These are phyloP conservation scores for Polytrichum formosum DNA, from an alignment of 225 moss, liverwort and hornwort species.

Conservation along the genomic window DNA sequence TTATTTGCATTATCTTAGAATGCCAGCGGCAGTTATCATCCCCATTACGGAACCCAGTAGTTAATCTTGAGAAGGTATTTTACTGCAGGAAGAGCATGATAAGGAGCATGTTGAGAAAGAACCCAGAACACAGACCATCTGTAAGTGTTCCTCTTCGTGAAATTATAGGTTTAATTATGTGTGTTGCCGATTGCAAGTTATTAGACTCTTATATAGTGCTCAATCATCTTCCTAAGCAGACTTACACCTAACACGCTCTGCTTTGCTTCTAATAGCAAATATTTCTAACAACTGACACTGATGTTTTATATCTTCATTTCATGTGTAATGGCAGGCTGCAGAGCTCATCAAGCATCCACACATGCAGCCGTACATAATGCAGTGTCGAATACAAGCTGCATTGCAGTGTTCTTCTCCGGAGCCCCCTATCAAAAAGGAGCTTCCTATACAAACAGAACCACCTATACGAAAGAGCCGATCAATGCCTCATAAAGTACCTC, in stretches of 20 bases:
- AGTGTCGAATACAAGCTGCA: constrained; percentile 88
- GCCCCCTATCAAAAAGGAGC: constrained; percentile 39
- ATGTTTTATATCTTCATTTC: neutral
- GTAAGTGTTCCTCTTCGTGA: constrained; percentile 36
- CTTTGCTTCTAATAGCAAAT: no score
- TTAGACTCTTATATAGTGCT: no score
- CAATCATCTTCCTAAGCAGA: no score
- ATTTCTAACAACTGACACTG: no score
- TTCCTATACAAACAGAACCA: constrained; percentile 29
- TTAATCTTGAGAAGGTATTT: neutral
- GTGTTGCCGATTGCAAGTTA: no score
- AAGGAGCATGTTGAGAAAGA: constrained; percentile 95
- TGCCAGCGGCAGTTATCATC: no score
- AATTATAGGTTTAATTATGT: no score
- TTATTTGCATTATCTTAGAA: no score
- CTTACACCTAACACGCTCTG: no score
- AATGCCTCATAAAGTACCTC: constrained; percentile 29
- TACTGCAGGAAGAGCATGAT: constrained; percentile 94
- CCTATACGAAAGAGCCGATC: constrained; percentile 46
- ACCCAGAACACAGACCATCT: constrained; percentile 91
- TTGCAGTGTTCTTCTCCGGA: constrained; percentile 58
- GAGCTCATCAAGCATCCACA: constrained; percentile 94
- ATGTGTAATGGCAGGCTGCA: constrained; percentile 55
- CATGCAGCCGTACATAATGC: constrained; percentile 88
- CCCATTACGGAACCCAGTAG: no score